Base-by-base conservation (phyloP, 73 alveolate species). In the Tetrahymena malaccensis region DNA sequence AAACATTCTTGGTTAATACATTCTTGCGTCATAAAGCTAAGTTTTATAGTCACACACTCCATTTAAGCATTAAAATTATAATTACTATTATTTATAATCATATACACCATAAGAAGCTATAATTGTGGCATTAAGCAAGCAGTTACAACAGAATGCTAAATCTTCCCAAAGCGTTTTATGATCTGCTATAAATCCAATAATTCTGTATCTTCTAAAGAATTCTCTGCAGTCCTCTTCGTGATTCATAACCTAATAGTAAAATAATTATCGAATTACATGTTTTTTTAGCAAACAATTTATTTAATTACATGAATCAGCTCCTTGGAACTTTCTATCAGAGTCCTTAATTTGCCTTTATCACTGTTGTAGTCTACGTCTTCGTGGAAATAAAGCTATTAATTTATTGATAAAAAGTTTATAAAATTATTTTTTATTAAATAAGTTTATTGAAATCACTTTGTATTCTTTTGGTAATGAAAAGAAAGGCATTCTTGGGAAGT, bases 231-330 rank as follows among this genome's bases (percentile, higher is more conserved):
- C 43, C 93, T 95, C 97, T 35, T 95, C 97, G 55, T 95, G 97
- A 38, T 50, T 94, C 97, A 95, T 95, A 6, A 95, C 95, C 94
- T 95, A 8, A 5, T 70, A 70, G 25, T 27, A 70, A 10, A 70
- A 27, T 9, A 1, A 58, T 22, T 12, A 3, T 27, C 25, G 7
- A 7, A 0, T 8, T 2, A 22, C 0, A 70, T 5, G 1, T 3
- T 27, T 70, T 13, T 9, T n/a, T 57, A 21, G 31, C 12, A 22
- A n/a, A 2, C 17, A 12, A 27, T 4, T 27, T 25, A 98, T 94
- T 98, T 98, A 99, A 98, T 98, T 96, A 97, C 99, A 93, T 98
- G 99, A 94, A 98, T 98, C n/a, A 99, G 96, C 85, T 98, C 98
- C 4, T 98, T 98, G 33, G 98, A 97, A 56, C 97, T 97, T 50